Conservation (phyloP, 495 filamentous ascomycete species). For the Trichoderma orchidacearum region DNA sequence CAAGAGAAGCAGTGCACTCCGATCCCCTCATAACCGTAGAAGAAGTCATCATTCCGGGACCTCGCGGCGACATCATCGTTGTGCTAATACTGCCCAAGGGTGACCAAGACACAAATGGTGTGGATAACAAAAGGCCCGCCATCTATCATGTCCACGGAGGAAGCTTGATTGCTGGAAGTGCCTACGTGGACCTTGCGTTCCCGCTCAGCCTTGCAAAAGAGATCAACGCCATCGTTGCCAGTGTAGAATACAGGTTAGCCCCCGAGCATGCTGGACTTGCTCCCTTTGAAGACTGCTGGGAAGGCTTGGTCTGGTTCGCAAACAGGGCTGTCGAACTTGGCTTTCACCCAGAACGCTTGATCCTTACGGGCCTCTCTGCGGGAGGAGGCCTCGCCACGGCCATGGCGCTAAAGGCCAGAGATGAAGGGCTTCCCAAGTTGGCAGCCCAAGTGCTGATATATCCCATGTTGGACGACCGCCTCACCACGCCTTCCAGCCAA, state of each 20-base stretch:
- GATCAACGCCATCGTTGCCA: conserved; percentile 11
- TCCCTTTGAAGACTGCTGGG: conserved; percentile 25
- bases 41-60: not conserved
- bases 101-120: not conserved
- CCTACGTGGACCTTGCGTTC: conserved; percentile 8
- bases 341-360: conserved; percentile 23
- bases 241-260: conserved; percentile 27
- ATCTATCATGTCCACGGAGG: conserved; percentile 26
- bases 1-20: not conserved
- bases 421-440: conserved; percentile 14
- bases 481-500: conserved; percentile 6
- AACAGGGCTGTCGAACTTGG: conserved; percentile 10
- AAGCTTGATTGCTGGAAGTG: conserved; percentile 19
- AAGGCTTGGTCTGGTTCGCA: conserved; percentile 18
- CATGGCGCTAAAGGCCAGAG: conserved; percentile 17
- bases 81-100: not conserved
- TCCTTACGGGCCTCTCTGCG: conserved; percentile 21
- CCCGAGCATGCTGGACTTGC: conserved; percentile 33
- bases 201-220: not conserved
- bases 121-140: conserved; percentile 11
- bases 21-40: not conserved
- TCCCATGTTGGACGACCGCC: conserved; percentile 31
- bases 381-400: conserved; percentile 26
- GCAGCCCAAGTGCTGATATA: conserved; percentile 18
- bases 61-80: not conserved